Conservation (phyloP, 2,329 filamentous ascomycete genomes). For the Xylariaceae sp. region DNA sequence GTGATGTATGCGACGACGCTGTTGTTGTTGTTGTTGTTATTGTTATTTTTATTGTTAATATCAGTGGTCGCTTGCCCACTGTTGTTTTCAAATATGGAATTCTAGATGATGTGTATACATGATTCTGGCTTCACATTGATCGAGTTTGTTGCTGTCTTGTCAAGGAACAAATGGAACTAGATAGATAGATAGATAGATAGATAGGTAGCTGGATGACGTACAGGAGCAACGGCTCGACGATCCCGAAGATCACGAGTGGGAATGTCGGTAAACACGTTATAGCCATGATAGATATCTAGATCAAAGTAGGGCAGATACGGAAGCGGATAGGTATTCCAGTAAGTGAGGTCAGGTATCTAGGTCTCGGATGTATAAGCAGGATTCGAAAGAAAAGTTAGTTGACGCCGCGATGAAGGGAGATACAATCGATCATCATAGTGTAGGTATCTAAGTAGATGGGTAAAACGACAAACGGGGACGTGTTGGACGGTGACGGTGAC, state of each 20-base stretch:
- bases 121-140: too few species aligned
- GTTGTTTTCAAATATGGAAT: too few species aligned
- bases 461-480: too few species aligned
- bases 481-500: too few species aligned
- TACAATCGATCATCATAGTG: too few species aligned
- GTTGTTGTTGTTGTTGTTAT: background rate
- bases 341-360: background rate
- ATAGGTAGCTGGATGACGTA: conserved; percentile 10
- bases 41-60: too few species aligned
- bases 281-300: conserved; percentile 16
- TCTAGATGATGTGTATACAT: too few species aligned
- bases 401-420: too few species aligned
- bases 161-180: background rate
- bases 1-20: conserved; percentile 25
- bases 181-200: background rate
- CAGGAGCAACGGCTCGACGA: conserved; percentile 28
- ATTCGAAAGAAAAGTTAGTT: too few species aligned
- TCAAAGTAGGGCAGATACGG: background rate
- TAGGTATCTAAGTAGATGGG: too few species aligned
- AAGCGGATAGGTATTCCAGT: background rate
- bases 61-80: too few species aligned
- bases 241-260: conserved; percentile 27
- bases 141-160: background rate
- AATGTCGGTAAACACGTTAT: conserved; percentile 21
- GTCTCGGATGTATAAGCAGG: too few species aligned